Evolutionary conservation across 2,329 filamentous ascomycete genomes (phyloP), one percentile per base, ranked within the genome.

Genomic region (Arthrobotrys sphaeroides): DNA sequence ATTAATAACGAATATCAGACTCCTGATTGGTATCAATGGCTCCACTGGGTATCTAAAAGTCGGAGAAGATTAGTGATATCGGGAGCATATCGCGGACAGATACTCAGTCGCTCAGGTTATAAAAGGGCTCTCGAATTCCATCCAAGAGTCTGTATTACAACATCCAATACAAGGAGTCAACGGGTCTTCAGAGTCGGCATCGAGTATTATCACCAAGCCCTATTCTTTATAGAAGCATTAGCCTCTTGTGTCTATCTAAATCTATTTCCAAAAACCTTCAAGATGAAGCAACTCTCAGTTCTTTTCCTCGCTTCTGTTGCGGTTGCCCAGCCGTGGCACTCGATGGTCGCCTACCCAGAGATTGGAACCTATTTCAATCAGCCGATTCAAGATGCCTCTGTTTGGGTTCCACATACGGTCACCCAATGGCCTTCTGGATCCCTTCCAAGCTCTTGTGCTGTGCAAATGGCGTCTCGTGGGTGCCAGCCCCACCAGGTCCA

Each of bases 351-450:
- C 4, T 70, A 70, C 24, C 66, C 66, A 28, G 66, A 70, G 13
- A 45, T 62, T 38, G 45, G 45, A 24, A 62, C 66, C 2, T 64
- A 62, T 45, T 62, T 64, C 47, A 47, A 57, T 10, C 45, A 64
- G 13, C 55, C 45, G 57, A 45, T 62, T 16, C 51, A 51, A 26
- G 66, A 62, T 26, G 42, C 33, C 9, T 70, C 66, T 3, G 38
- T 70, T 20, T 70, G 66, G 66, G 51, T 31, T 2, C 55, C 43
- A 9, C 43, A 70, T 24, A 70, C 66, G 1, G 55, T 70, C 5
- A 42, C 40, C n/a, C 66, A 70, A 64, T 70, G 66, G 66, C 66
- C 66, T 10, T 26, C 55, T 20, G 66, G 66, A n/a, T 43, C 55
- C 4, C 55, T 70, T 31, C 66, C 66, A 55, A 26, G 6, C 33